phyloP scores from a whole-genome alignment of 1,284 basidiomycete genomes.

The Sporisorium sorghi region DNA sequence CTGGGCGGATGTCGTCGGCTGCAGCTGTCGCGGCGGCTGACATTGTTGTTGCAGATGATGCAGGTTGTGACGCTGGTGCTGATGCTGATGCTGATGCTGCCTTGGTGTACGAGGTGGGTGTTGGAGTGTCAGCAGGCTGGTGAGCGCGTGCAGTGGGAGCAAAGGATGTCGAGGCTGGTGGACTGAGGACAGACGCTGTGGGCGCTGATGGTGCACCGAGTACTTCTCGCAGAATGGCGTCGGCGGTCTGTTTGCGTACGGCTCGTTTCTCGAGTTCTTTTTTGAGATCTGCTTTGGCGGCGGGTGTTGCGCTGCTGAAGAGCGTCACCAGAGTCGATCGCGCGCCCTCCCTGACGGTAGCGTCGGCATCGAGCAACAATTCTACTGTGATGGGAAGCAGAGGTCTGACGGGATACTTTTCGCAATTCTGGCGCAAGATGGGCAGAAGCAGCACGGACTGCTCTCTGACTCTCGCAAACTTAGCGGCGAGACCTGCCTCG shows the following conservation, averaged over 20 bases:
- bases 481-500: constrained; percentile 81
- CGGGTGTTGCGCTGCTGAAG: constrained; percentile 83
- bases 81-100: constrained; percentile 5
- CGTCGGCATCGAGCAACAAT: constrained; percentile 88
- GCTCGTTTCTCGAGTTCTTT: constrained; percentile 77
- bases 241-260: constrained; percentile 78
- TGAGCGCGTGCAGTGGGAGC: constrained; percentile 17
- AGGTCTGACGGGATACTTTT: constrained; percentile 80
- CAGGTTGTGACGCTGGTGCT: background rate
- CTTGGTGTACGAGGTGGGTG: constrained; percentile 10
- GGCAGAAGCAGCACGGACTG: constrained; percentile 45
- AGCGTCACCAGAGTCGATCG: constrained; percentile 83
- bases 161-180: constrained; percentile 10
- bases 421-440: constrained; percentile 40
- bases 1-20: constrained; percentile 56
- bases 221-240: constrained; percentile 71
- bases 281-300: constrained; percentile 90
- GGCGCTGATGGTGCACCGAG: constrained; percentile 53
- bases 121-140: constrained; percentile 9
- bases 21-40: constrained; percentile 31
- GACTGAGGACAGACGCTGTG: constrained; percentile 12
- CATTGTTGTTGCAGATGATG: constrained; percentile 6
- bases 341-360: constrained; percentile 86
- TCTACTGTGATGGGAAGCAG: constrained; percentile 85
- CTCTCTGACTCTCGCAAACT: constrained; percentile 75